Evolutionary conservation across 495 filamentous ascomycete genomes (phyloP).

Genomic region (Pyronema domesticum): DNA sequence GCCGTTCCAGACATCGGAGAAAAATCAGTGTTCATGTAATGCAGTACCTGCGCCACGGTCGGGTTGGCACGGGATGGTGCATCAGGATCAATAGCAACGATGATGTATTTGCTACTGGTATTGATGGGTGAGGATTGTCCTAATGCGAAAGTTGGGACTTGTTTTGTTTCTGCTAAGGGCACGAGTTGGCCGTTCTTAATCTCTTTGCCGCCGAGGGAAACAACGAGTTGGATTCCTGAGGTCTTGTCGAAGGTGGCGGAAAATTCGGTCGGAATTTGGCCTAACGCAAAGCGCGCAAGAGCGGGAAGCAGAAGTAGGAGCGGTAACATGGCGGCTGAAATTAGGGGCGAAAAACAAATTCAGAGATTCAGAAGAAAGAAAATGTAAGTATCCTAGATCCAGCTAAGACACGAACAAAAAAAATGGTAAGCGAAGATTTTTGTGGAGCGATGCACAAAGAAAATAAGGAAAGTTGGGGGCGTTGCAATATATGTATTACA

Average conservation of each 20-base stretch:
- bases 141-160: conserved; percentile 12
- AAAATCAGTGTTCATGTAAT: conserved; percentile 14
- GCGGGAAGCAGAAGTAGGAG: background rate
- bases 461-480: no score
- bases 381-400: no score
- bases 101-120: conserved; percentile 12
- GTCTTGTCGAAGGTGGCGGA: background rate
- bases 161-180: background rate
- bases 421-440: no score
- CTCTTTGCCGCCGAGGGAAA: background rate
- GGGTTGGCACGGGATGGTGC: background rate
- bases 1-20: conserved; percentile 1
- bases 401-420: no score
- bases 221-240: background rate
- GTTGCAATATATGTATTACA: no score
- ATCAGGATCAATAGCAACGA: conserved; percentile 19
- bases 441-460: no score
- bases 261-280: conserved; percentile 2
- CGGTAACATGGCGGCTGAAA: background rate
- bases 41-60: conserved; percentile 8
- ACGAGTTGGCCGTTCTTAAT: background rate
- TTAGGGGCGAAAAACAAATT: no score
- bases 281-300: background rate
- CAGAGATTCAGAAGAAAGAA: no score
- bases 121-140: conserved; percentile 14